Evolutionary conservation across 2,329 filamentous ascomycete genomes (phyloP).

Genomic region (Ascomycota sp.): DNA sequence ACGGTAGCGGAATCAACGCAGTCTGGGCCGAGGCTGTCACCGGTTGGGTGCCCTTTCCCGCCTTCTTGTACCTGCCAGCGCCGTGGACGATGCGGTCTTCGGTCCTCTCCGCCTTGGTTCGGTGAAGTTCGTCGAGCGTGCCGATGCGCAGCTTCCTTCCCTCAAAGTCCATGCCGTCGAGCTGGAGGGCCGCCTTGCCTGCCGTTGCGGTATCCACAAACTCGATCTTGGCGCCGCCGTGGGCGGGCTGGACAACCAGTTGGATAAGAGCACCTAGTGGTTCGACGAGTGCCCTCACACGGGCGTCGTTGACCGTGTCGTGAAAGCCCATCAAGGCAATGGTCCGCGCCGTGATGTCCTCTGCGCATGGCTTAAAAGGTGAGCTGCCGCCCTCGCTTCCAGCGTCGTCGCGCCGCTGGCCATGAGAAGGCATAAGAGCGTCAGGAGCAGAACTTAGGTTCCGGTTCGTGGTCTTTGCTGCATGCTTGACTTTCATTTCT

Average conservation of each 20-base stretch:
- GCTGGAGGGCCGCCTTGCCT: slow-evolving; percentile 45
- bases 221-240: slow-evolving; percentile 73
- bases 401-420: slow-evolving; percentile 10
- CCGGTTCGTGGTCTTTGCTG: slow-evolving; percentile 21
- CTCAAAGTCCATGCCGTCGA: slow-evolving; percentile 35
- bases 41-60: not conserved
- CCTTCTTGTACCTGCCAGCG: slow-evolving; percentile 11
- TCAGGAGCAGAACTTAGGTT: slow-evolving; percentile 11
- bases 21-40: slow-evolving; percentile 3
- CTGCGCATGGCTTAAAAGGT: slow-evolving; percentile 16
- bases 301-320: slow-evolving; percentile 79
- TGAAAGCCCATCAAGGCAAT: slow-evolving; percentile 70
- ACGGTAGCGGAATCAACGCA: slow-evolving; percentile 23
- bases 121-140: slow-evolving; percentile 31
- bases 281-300: slow-evolving; percentile 54
- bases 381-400: slow-evolving; percentile 12
- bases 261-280: slow-evolving; percentile 52
- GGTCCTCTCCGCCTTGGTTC: slow-evolving; percentile 22
- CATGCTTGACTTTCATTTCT: slow-evolving; percentile 33
- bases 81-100: slow-evolving; percentile 11
- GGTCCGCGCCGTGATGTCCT: slow-evolving; percentile 43
- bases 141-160: slow-evolving; percentile 34
- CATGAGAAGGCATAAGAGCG: no score
- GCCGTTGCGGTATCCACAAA: slow-evolving; percentile 50
- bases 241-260: slow-evolving; percentile 58